These are phyloP conservation scores for Themeda triandra DNA, from an alignment of 176 grass and related monocot genomes.

Conservation along the genomic window DNA sequence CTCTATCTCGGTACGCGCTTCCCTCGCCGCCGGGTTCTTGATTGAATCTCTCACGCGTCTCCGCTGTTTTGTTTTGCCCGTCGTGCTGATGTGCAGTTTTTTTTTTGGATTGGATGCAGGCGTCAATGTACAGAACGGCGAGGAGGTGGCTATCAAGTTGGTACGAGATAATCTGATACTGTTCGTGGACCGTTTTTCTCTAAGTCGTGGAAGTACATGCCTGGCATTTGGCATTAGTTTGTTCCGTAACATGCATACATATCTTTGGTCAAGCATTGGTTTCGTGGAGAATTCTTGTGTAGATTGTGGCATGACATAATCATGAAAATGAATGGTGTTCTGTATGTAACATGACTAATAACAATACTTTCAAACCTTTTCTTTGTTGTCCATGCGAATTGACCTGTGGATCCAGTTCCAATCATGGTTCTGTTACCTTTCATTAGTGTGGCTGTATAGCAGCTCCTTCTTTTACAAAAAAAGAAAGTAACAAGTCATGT, in stretches of 20 bases:
- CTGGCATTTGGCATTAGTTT: not conserved
- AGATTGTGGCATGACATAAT: not conserved
- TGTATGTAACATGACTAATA: not conserved
- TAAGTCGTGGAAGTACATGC: not conserved
- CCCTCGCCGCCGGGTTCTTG: no score
- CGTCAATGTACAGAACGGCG: constrained; percentile 53
- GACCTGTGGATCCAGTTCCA: not conserved
- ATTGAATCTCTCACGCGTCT: no score
- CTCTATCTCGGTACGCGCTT: no score
- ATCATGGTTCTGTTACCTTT: not conserved
- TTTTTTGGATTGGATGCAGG: constrained; percentile 46
- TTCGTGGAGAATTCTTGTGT: not conserved
- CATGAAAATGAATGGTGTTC: not conserved
- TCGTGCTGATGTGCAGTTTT: no score
- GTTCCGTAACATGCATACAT: not conserved
- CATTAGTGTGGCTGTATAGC: not conserved
- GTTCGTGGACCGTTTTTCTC: not conserved
- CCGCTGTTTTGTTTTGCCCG: no score
- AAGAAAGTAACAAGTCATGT: no score
- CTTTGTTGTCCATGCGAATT: not conserved
- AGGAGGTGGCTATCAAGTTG: constrained; percentile 61
- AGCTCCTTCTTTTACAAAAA: no score
- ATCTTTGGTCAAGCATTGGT: not conserved
- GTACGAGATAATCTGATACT: not conserved
- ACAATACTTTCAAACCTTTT: not conserved